phyloP scores from a whole-genome alignment of 108 stramenopile species.

The Cyclotella cryptica region DNA sequence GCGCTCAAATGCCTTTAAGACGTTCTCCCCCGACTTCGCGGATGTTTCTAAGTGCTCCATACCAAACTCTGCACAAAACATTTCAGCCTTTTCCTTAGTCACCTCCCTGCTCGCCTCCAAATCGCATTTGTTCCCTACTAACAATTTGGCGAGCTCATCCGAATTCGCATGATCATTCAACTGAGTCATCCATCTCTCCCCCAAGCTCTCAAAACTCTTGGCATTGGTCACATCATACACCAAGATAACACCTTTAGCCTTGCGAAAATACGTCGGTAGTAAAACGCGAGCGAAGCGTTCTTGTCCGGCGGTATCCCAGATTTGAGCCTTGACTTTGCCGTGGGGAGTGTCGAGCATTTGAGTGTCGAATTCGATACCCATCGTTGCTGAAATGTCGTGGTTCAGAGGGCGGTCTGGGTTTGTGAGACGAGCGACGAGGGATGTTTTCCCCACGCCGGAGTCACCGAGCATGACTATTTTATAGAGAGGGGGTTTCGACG shows the following conservation, averaged over 20 bases:
- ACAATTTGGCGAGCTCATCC: conserved; percentile 83
- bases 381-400: conserved; percentile 92
- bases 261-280: conserved; percentile 91
- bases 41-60: conserved; percentile 89
- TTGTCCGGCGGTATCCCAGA: conserved; percentile 95
- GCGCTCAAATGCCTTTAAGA: conserved; percentile 83
- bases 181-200: conserved; percentile 88
- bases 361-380: conserved; percentile 96
- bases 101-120: conserved; percentile 80
- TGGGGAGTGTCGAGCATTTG: conserved; percentile 92
- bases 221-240: conserved; percentile 91
- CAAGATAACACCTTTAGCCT: conserved; percentile 92
- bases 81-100: conserved; percentile 72
- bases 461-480: conserved; percentile 96
- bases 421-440: conserved; percentile 85
- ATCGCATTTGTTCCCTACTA: conserved; percentile 92
- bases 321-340: conserved; percentile 94
- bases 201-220: conserved; percentile 79
- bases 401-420: conserved; percentile 89
- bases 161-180: conserved; percentile 85
- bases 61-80: conserved; percentile 84
- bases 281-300: conserved; percentile 92
- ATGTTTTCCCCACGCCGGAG: conserved; percentile 92
- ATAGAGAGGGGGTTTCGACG: conserved; percentile 90
- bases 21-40: conserved; percentile 85